These are phyloP conservation scores for Haplographium delicatum DNA, from an alignment of 495 filamentous ascomycete genomes.

Conservation along the genomic window DNA sequence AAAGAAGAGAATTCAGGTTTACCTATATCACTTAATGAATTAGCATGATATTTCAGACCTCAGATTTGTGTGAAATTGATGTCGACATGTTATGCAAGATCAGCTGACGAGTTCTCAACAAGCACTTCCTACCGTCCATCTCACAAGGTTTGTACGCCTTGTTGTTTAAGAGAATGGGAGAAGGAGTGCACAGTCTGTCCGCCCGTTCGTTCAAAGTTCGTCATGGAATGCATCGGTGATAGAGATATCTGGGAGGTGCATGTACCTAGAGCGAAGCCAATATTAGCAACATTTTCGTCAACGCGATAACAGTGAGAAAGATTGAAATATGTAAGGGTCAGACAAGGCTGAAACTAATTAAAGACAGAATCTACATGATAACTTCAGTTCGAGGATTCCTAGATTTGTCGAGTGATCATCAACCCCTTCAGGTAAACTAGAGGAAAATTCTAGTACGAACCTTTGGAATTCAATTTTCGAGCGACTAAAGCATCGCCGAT, in stretches of 20 bases:
- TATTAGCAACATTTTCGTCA: slow-evolving; percentile 32
- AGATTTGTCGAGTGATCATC: slow-evolving; percentile 85
- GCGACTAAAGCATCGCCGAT: too few species aligned
- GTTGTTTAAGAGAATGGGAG: slow-evolving; percentile 56
- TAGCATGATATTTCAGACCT: too few species aligned
- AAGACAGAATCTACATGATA: slow-evolving; percentile 79
- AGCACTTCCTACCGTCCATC: slow-evolving; percentile 65
- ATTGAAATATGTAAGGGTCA: slow-evolving; percentile 46
- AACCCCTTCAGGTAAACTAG: slow-evolving; percentile 39
- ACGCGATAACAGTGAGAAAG: slow-evolving; percentile 3
- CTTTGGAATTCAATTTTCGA: too few species aligned
- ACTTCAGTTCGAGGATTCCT: slow-evolving; percentile 98
- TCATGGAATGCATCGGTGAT: slow-evolving; percentile 50
- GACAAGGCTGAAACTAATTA: slow-evolving; percentile 98
- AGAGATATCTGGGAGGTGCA: slow-evolving; percentile 22
- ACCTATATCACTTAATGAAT: too few species aligned
- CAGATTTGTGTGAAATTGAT: slow-evolving; percentile 8
- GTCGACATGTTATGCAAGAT: slow-evolving; percentile 41
- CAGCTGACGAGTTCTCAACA: slow-evolving; percentile 99
- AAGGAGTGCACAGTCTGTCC: slow-evolving; percentile 81
- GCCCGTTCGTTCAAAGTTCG: slow-evolving; percentile 98
- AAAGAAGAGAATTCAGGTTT: slow-evolving; percentile 26
- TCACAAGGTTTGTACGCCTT: slow-evolving; percentile 85
- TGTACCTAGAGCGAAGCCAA: slow-evolving; percentile 44
- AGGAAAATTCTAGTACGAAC: slow-evolving; percentile 39